Evolutionary conservation across 179 eudicot genomes (phyloP).

Genomic region (Heliamphora pulchella): DNA sequence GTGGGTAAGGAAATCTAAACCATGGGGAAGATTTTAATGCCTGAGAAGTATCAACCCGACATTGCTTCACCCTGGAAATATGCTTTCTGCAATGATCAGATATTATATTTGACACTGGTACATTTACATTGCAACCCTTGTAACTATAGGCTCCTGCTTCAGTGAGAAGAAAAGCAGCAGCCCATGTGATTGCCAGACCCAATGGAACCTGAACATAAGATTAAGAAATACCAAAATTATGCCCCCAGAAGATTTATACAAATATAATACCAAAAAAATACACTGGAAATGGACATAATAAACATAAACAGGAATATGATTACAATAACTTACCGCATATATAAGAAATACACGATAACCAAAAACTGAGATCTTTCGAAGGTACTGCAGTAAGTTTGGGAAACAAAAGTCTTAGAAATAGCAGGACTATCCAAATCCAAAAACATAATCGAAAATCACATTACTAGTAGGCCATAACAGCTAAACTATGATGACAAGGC

Average conservation of each 20-base stretch:
- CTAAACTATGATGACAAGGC: background rate
- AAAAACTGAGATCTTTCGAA: slow-evolving; percentile 79
- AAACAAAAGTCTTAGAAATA: slow-evolving; percentile 6
- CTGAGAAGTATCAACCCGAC: slow-evolving; percentile 85
- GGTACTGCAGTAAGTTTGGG: slow-evolving; percentile 59
- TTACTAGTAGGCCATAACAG: slow-evolving; percentile 5
- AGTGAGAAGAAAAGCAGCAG: slow-evolving; percentile 71
- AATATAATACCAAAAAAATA: background rate
- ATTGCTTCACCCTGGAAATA: slow-evolving; percentile 64
- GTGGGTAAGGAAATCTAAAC: slow-evolving; percentile 96
- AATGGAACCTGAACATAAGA: slow-evolving; percentile 64
- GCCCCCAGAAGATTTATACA: background rate
- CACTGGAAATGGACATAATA: background rate
- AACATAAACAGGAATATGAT: slow-evolving; percentile 2
- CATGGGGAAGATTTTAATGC: slow-evolving; percentile 81
- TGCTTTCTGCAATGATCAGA: slow-evolving; percentile 83
- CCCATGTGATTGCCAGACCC: slow-evolving; percentile 91
- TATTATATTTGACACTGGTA: slow-evolving; percentile 69
- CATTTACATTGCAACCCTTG: slow-evolving; percentile 78
- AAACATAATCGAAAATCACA: background rate
- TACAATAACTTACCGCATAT: slow-evolving; percentile 64
- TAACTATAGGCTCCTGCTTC: slow-evolving; percentile 83
- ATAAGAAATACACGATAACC: slow-evolving; percentile 89
- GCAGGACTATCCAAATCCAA: slow-evolving; percentile 9
- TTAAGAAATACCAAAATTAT: slow-evolving; percentile 7